Base-by-base conservation (phyloP, 2,329 filamentous ascomycete genomes). In the Lachnellula subtilissima region DNA sequence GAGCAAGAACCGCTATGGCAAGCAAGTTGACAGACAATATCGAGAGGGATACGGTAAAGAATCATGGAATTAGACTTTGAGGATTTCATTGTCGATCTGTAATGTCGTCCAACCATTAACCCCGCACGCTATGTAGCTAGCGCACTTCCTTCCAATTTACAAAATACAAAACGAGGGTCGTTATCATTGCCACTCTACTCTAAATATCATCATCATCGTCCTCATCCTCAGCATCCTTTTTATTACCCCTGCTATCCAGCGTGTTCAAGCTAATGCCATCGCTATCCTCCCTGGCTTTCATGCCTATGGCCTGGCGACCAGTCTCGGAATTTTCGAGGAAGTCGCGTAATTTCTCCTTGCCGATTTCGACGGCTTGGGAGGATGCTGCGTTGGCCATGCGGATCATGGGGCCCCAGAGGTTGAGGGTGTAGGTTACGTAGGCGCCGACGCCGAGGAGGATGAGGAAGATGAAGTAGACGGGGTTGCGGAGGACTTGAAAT, bases 351-450 rank as follows among this genome's bases (percentile, higher is more conserved):
- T 89, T 87, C 76, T 94, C 88, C 77, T 96, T 97, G 69, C 90
- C 89, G 64, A 99, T 91, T 65, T 96, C 91, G 32, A 96, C 68
- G 7, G 89, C 94, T 74, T 99, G 94, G 60, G 81, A 80, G 48
- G 85, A 87, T 4, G 94, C 94, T 14, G 94, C 94, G 65, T 94
- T 94, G 63, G 85, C 83, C 90, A 99, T 97, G 69, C 95, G 91
- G 65, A 95, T 78, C 79, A 99, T 97, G 0, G 94, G 94, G 0
- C 94, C 94, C 76, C 96, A 92, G 15, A 99, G 84, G 71, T 97
- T 97, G 64, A 99, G 86, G 36, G 86, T 92, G 74, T 94, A 97
- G 4, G 92, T 94, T 28, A 97, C 79, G 67, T 97, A 99, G 3
- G 88, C 89, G 54, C 83, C 91, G 52, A 88, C 82, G 11, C 79